Evolutionary conservation across 768 basidiomycete genomes (phyloP), one percentile per base, ranked within the genome.

Genomic region (Pisolithus sp.): DNA sequence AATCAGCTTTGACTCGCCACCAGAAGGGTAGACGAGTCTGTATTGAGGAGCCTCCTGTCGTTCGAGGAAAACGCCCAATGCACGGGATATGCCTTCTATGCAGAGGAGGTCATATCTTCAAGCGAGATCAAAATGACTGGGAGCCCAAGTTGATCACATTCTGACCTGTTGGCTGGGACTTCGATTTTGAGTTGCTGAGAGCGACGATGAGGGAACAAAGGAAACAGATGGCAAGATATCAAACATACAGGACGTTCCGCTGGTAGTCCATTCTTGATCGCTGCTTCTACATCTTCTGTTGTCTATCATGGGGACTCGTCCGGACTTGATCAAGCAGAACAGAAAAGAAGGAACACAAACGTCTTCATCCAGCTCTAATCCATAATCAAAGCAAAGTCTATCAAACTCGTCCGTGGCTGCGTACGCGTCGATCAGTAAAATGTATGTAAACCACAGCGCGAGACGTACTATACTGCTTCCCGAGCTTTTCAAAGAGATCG

Each of bases 291-390:
- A 57, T 91, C 89, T 60, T 81, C 80, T 0, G 93, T 95, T 23
- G 93, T 97, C 93, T 96, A 57, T 7, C 51, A 58, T 20, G 38
- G 28, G 17, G n/a, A 8, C 36, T 30, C 8, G 20, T 48, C 54
- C 54, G 53, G 49, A 13, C 3, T 5, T 34, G 7, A 7, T 18
- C 24, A 28, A 15, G 38, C 17, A 48, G 41, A 21, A 28, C 18
- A 48, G 41, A 21, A 24, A 7, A 30, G 31, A 5, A 5, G 39
- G 48, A 38, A 30, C 15, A 75, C 87, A 59, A 64, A 97, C 95
- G 73, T 99, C 96, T 72, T 96, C 96, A 64, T 99, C 96, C 31
- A 98, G 76, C 72, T 99, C 96, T 44, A 99, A 75, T 50, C 96
- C 96, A 71, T 94, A 99, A 59, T 98, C 92, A 73, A 99, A 99